Evolutionary conservation across 2,329 filamentous ascomycete species (phyloP).

Genomic region (Colletotrichum sp.): DNA sequence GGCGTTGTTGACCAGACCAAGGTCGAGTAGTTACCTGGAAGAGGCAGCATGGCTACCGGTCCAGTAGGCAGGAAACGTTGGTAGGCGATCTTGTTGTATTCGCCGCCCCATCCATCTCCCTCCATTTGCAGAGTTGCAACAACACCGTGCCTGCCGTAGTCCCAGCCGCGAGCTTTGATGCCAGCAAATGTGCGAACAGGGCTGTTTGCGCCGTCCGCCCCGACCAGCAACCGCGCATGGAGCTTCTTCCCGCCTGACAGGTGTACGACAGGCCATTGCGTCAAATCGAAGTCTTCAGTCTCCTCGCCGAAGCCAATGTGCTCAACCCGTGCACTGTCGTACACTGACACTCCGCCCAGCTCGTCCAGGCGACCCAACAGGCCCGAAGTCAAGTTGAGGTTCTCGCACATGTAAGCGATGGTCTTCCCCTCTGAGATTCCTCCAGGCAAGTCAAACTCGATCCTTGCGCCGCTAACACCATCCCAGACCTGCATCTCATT

Average conservation of each 20-base stretch:
- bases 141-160: constrained; percentile 88
- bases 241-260: constrained; percentile 72
- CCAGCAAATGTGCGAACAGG: constrained; percentile 89
- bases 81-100: constrained; percentile 77
- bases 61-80: constrained; percentile 94
- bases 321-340: constrained; percentile 79
- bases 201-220: constrained; percentile 93
- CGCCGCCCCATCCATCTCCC: constrained; percentile 59
- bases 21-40: constrained; percentile 83
- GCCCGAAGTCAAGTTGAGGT: constrained; percentile 83
- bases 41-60: constrained; percentile 87
- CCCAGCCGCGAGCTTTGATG: constrained; percentile 88
- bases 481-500: constrained; percentile 99
- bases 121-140: constrained; percentile 86
- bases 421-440: constrained; percentile 58
- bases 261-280: constrained; percentile 85
- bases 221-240: constrained; percentile 83
- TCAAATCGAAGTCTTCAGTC: constrained; percentile 74
- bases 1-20: constrained; percentile 96
- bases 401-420: constrained; percentile 97
- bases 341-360: constrained; percentile 71
- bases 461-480: constrained; percentile 83
- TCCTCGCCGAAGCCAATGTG: constrained; percentile 78
- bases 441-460: constrained; percentile 82
- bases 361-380: constrained; percentile 75